Conservation (phyloP, 495 filamentous ascomycete genomes). For the Polyplosphaeria fusca region DNA sequence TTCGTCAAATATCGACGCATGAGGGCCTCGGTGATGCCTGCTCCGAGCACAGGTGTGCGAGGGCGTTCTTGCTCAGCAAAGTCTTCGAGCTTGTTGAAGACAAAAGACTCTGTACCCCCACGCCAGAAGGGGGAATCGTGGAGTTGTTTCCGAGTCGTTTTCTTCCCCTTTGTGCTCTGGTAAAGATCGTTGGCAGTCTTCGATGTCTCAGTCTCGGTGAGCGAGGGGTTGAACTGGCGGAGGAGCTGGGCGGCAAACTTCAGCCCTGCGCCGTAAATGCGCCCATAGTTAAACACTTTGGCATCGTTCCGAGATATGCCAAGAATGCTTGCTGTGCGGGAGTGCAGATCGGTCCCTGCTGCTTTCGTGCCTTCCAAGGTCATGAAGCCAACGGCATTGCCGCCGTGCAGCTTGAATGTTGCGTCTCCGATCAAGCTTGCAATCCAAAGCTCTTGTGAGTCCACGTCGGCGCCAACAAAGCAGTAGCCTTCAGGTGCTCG, state of each 20-base stretch:
- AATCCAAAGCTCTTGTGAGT: slow-evolving; percentile 99
- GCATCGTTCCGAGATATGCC: slow-evolving; percentile 92
- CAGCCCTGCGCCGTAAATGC: slow-evolving; percentile 93
- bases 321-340: slow-evolving; percentile 83
- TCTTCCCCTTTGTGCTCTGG: slow-evolving; percentile 80
- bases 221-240: slow-evolving; percentile 82
- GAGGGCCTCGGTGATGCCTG: slow-evolving; percentile 93
- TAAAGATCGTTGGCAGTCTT: slow-evolving; percentile 79
- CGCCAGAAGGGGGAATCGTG: slow-evolving; percentile 83
- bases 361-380: slow-evolving; percentile 94
- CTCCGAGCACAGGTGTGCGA: slow-evolving; percentile 88
- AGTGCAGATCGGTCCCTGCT: slow-evolving; percentile 91
- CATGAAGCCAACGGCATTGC: slow-evolving; percentile 98
- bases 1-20: slow-evolving; percentile 83
- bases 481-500: slow-evolving; percentile 84
- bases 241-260: slow-evolving; percentile 89
- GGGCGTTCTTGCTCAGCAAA: slow-evolving; percentile 93
- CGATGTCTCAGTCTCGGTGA: slow-evolving; percentile 72
- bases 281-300: slow-evolving; percentile 98
- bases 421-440: slow-evolving; percentile 92
- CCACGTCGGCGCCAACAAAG: slow-evolving; percentile 96
- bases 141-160: slow-evolving; percentile 65
- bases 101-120: slow-evolving; percentile 92
- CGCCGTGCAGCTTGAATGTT: slow-evolving; percentile 88
- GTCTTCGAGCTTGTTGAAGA: slow-evolving; percentile 96